These are phyloP conservation scores for Endocalyx cinctus DNA, from an alignment of 2,329 filamentous ascomycete genomes.

Conservation along the genomic window DNA sequence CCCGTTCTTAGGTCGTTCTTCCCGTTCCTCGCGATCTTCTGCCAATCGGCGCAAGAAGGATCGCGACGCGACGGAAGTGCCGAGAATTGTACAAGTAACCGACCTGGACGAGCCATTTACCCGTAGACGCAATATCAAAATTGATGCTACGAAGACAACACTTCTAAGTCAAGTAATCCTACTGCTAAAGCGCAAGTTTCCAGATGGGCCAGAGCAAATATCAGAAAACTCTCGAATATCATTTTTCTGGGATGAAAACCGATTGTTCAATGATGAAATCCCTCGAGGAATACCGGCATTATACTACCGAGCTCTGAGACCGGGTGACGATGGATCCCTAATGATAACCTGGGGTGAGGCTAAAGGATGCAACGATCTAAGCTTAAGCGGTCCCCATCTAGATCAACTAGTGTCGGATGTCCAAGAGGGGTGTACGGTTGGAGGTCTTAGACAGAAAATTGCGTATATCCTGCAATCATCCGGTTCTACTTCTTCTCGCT, in stretches of 20 bases:
- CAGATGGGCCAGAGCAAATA: conserved; percentile 1
- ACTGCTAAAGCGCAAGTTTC: conserved; percentile 6
- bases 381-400: conserved; percentile 8
- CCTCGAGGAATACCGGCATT: conserved; percentile 9
- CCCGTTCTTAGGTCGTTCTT: too few species aligned
- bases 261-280: conserved; percentile 11
- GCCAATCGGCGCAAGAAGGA: too few species aligned
- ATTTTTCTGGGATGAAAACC: conserved; percentile 11
- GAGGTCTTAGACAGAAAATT: conserved; percentile 18
- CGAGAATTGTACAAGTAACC: too few species aligned
- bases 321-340: conserved; percentile 13
- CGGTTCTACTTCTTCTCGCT: conserved; percentile 1
- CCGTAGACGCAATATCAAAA: too few species aligned
- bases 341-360: conserved; percentile 11
- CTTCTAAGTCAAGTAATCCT: too few species aligned
- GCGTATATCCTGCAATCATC: conserved; percentile 14
- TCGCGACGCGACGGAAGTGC: too few species aligned
- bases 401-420: conserved; percentile 13
- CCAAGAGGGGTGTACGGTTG: conserved; percentile 22
- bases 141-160: too few species aligned
- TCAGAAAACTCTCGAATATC: conserved; percentile 11
- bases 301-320: conserved; percentile 14
- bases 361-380: conserved; percentile 2
- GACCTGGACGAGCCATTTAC: too few species aligned
- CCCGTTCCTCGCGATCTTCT: too few species aligned